Evolutionary conservation across 1,284 basidiomycete genomes (phyloP).

Genomic region (Cryptococcus sp.): DNA sequence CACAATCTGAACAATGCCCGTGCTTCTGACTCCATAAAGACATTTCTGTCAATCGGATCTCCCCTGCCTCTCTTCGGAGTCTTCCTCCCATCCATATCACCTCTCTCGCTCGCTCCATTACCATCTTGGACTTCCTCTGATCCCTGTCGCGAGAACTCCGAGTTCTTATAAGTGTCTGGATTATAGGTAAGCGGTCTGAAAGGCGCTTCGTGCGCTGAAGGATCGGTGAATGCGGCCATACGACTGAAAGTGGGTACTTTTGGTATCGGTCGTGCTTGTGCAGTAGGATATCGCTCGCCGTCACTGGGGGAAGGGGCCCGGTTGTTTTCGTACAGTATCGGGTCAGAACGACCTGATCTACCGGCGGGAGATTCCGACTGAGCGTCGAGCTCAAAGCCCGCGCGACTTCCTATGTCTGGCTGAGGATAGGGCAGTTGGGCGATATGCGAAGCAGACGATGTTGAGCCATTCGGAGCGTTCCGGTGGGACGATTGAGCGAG

Average conservation of each 20-base stretch:
- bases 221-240: conserved; percentile 30
- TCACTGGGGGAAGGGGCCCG: neutral
- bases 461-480: no score
- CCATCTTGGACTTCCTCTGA: conserved; percentile 1
- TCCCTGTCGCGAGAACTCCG: conserved; percentile 15
- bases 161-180: conserved; percentile 26
- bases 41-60: conserved; percentile 25
- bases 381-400: no score
- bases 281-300: conserved; percentile 1
- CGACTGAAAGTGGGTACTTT: conserved; percentile 11
- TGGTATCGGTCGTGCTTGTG: conserved; percentile 27
- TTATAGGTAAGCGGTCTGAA: conserved; percentile 24
- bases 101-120: neutral
- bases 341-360: no score
- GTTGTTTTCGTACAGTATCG: no score
- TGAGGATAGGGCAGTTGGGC: neutral
- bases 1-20: conserved; percentile 24
- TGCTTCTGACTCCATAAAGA: conserved; percentile 18
- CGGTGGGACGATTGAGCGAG: no score
- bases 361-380: no score
- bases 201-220: conserved; percentile 25
- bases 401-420: no score
- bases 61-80: conserved; percentile 20
- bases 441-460: neutral
- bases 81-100: conserved; percentile 6